These are phyloP conservation scores for Phytophthora melonis DNA, from an alignment of 352 stramenopile species.

Conservation along the genomic window DNA sequence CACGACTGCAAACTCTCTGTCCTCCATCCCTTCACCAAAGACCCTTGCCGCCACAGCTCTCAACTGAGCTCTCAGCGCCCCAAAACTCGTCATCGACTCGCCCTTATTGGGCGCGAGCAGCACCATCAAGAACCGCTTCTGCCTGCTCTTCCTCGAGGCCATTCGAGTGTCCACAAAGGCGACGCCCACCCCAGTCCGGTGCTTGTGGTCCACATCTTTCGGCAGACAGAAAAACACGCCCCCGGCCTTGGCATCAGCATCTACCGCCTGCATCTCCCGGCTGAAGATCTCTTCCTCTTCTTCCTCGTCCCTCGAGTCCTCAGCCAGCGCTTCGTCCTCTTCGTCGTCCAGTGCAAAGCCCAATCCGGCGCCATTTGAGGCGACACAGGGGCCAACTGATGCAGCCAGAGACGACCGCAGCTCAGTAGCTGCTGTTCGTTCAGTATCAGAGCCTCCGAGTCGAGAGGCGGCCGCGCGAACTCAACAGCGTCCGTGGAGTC, in stretches of 20 bases:
- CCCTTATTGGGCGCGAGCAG: conserved; percentile 21
- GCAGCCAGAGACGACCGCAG: conserved; percentile 16
- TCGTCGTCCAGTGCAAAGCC: conserved; percentile 33
- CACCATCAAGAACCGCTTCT: conserved; percentile 62
- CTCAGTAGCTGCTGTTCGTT: conserved; percentile 28
- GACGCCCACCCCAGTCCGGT: conserved; percentile 50
- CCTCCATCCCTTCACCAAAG: conserved; percentile 39
- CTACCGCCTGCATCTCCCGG: conserved; percentile 60
- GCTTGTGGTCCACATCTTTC: conserved; percentile 19
- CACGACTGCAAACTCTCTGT: conserved; percentile 42
- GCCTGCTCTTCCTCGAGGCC: conserved; percentile 51
- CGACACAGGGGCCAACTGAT: conserved; percentile 1
- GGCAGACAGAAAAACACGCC: conserved; percentile 66
- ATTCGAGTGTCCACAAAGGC: conserved; percentile 52
- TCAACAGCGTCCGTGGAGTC: conserved; percentile 12
- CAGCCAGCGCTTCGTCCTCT: conserved; percentile 17
- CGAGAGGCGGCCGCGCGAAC: conserved; percentile 24
- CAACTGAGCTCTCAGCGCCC: conserved; percentile 50
- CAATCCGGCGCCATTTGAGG: conserved; percentile 7
- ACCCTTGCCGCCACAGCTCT: conserved; percentile 38
- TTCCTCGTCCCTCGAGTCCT: conserved; percentile 45
- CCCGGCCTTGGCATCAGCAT: conserved; percentile 17
- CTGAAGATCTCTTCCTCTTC: conserved; percentile 82
- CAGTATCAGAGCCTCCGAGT: conserved; percentile 21
- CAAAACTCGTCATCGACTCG: conserved; percentile 33